Evolutionary conservation across 768 basidiomycete species (phyloP).

Genomic region (Mycena pura): DNA sequence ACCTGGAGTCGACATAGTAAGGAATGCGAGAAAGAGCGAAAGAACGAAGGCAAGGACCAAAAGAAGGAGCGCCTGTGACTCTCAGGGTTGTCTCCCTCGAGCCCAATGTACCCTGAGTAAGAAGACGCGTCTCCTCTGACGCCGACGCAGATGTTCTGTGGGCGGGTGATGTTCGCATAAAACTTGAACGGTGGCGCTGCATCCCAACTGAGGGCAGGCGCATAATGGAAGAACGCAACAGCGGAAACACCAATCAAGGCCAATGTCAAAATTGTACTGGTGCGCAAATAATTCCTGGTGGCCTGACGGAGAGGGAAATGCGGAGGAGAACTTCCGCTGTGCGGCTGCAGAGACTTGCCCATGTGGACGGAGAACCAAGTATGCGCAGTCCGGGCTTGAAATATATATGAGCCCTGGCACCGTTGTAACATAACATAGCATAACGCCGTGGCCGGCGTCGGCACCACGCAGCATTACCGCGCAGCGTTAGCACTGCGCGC

Average conservation of each 20-base stretch:
- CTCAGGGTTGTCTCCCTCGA: slow-evolving; percentile 28
- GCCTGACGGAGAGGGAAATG: background rate
- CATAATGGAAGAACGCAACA: background rate
- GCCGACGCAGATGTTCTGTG: background rate
- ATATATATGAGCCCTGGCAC: no score
- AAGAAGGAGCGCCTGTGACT: slow-evolving; percentile 32
- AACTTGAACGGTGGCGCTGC: background rate
- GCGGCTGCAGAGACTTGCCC: no score
- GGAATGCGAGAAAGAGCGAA: background rate
- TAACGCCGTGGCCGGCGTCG: no score
- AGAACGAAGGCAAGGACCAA: background rate
- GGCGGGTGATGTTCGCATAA: slow-evolving; percentile 6
- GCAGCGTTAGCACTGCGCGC: no score
- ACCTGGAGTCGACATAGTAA: slow-evolving; percentile 27
- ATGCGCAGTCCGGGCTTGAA: no score
- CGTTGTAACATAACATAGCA: no score
- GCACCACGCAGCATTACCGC: no score
- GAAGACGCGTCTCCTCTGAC: slow-evolving; percentile 17
- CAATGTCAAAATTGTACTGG: background rate
- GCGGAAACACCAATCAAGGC: background rate
- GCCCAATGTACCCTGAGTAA: slow-evolving; percentile 36
- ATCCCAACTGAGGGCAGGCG: slow-evolving; percentile 3
- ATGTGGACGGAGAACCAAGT: no score
- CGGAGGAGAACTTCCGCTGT: no score
- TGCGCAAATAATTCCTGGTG: background rate